Evolutionary conservation across 2,329 filamentous ascomycete species (phyloP).

Genomic region (Pseudocercospora pini-densiflorae): DNA sequence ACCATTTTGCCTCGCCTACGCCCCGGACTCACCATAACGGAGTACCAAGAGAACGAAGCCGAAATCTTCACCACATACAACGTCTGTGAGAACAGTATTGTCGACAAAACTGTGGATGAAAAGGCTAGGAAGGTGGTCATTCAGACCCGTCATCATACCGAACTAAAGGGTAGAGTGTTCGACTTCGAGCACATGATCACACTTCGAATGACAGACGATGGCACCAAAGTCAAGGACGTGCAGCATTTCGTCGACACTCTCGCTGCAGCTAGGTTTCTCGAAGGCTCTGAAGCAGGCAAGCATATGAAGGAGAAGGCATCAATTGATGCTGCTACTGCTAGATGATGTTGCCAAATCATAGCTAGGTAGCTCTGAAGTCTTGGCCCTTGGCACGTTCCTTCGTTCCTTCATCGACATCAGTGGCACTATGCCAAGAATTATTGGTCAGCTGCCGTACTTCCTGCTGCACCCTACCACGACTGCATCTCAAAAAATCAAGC

Average conservation of each 20-base stretch:
- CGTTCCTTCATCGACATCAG: background rate
- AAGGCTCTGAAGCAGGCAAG: background rate
- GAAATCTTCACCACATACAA: background rate
- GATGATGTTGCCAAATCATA: too few species aligned
- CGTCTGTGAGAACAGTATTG: slow-evolving; percentile 1
- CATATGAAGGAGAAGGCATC: background rate
- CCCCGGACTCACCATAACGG: background rate
- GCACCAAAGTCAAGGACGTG: background rate
- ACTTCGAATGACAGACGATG: background rate
- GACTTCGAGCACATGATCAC: slow-evolving; percentile 6
- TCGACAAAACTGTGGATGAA: background rate
- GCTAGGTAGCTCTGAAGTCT: background rate
- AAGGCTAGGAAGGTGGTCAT: background rate
- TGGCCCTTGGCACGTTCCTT: background rate
- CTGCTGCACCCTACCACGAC: background rate
- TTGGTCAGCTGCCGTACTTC: background rate
- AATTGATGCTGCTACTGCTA: background rate
- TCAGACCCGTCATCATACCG: background rate
- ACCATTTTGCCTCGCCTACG: background rate
- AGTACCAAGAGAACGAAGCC: background rate
- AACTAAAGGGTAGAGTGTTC: background rate
- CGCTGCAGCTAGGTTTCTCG: background rate
- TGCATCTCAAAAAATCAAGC: too few species aligned
- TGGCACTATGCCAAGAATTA: background rate
- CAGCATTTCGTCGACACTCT: background rate